Percentiles rank a stretch among this genome's conserved stretches.
These are phyloP conservation scores for Terfezia boudieri DNA, from an alignment of 495 filamentous ascomycete species.

Conservation along the genomic window DNA sequence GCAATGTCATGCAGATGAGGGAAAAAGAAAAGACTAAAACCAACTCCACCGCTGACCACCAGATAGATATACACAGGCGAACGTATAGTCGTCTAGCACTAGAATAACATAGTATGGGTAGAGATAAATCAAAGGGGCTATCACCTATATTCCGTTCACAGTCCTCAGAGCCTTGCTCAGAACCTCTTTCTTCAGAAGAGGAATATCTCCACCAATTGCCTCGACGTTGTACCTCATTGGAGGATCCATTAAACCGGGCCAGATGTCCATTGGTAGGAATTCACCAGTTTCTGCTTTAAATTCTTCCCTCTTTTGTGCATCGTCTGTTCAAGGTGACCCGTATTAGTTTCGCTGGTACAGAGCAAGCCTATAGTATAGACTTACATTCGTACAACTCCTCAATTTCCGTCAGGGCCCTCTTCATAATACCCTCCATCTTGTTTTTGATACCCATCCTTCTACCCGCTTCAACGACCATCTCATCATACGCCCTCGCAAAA, in stretches of 20 bases:
- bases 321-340: constrained; percentile 20
- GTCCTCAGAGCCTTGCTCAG: constrained; percentile 30
- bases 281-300: constrained; percentile 71
- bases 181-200: constrained; percentile 31
- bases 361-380: not conserved
- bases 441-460: constrained; percentile 46
- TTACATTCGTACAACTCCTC: constrained; percentile 44
- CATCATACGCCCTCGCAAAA: constrained; percentile 65
- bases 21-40: too few relatives aligned
- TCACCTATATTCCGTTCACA: constrained; percentile 4
- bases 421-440: constrained; percentile 48
- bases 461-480: constrained; percentile 59
- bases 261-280: constrained; percentile 71
- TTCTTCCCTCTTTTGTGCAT: constrained; percentile 47
- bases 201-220: constrained; percentile 26
- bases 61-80: too few relatives aligned
- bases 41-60: too few relatives aligned
- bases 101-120: too few relatives aligned
- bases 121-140: not conserved
- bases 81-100: too few relatives aligned
- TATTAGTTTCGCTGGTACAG: not conserved
- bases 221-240: constrained; percentile 36
- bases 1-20: too few relatives aligned
- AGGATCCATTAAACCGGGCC: constrained; percentile 45
- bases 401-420: constrained; percentile 51